These are phyloP conservation scores for Blastomyces silverae DNA, from an alignment of 2,329 filamentous ascomycete genomes.

Conservation along the genomic window DNA sequence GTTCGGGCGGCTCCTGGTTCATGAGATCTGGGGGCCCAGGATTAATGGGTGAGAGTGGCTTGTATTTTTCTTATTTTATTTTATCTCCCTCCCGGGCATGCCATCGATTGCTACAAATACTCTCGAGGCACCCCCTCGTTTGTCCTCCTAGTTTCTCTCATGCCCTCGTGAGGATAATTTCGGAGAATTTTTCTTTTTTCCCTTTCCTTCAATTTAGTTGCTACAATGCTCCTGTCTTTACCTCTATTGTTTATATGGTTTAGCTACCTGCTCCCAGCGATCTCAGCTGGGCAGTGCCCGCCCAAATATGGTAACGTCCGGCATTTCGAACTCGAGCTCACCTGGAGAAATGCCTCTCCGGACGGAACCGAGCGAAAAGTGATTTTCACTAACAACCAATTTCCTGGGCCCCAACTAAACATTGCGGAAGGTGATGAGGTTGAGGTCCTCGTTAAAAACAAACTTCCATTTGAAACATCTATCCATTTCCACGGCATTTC, in stretches of 20 bases:
- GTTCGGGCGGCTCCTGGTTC: too few relatives aligned
- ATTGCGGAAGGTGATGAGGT: conserved; percentile 17
- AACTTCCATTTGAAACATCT: conserved; percentile 19
- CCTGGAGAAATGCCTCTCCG: conserved; percentile 21
- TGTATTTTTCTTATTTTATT: background rate
- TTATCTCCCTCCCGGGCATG: background rate
- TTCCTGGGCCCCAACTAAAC: conserved; percentile 23
- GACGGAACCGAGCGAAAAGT: conserved; percentile 22
- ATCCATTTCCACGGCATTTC: conserved; percentile 36
- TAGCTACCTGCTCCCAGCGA: background rate
- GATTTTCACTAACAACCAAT: conserved; percentile 21
- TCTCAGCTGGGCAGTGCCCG: background rate
- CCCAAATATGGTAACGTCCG: background rate
- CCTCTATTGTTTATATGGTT: conserved; percentile 1
- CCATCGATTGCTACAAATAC: background rate
- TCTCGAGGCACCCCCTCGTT: background rate
- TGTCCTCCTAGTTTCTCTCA: background rate
- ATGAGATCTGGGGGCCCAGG: too few relatives aligned
- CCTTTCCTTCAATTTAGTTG: background rate
- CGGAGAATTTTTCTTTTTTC: background rate
- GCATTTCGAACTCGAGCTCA: conserved; percentile 14
- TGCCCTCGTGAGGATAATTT: background rate
- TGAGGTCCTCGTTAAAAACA: conserved; percentile 21
- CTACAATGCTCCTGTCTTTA: background rate
- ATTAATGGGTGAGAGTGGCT: background rate